Conservation (phyloP, 1,139 yeast species). For the Schwanniomyces etchellsii region DNA sequence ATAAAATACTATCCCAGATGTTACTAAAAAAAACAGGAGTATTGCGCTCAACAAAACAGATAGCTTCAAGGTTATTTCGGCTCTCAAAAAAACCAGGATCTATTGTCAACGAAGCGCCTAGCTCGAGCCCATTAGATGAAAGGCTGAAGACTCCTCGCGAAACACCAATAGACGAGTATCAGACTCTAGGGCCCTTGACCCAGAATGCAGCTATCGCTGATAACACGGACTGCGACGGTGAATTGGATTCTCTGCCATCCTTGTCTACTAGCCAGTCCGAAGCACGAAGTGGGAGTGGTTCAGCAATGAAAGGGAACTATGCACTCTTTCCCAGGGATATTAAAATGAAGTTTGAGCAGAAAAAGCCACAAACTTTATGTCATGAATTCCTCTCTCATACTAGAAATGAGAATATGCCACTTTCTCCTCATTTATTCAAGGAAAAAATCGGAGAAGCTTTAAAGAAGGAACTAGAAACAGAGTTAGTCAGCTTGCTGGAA, state of each 20-base stretch:
- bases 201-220: too few relatives aligned
- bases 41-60: constrained; percentile 35
- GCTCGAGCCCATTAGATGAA: background rate
- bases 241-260: background rate
- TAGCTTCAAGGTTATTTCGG: constrained; percentile 28
- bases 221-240: background rate
- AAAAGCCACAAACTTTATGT: background rate
- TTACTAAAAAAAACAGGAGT: constrained; percentile 32
- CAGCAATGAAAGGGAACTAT: background rate
- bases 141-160: background rate
- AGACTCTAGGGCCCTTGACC: too few relatives aligned
- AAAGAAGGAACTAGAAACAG: background rate
- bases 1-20: constrained; percentile 40
- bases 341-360: background rate
- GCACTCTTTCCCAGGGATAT: background rate
- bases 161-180: background rate
- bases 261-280: too few relatives aligned
- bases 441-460: background rate
- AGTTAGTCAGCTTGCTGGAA: background rate
- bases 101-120: background rate
- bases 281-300: too few relatives aligned
- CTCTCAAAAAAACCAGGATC: constrained; percentile 7
- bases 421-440: too few relatives aligned
- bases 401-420: background rate
- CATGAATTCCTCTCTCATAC: background rate